These are phyloP conservation scores for Elaphomyces granulatus DNA, from an alignment of 495 filamentous ascomycete genomes.

Conservation along the genomic window DNA sequence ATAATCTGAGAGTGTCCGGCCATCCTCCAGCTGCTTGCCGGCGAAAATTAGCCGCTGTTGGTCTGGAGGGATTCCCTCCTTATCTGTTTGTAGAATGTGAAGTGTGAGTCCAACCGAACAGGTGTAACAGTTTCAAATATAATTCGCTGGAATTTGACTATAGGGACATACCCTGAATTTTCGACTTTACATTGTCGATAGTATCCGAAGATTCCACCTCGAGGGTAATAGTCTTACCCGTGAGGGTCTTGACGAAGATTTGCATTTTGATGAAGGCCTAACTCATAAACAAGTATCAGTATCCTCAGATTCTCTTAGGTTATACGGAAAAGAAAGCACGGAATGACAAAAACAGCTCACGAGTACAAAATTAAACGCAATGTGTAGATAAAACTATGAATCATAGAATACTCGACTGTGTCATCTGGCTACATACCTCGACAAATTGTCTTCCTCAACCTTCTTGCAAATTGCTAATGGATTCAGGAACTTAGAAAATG, in stretches of 20 bases:
- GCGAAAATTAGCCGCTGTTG: conserved; percentile 99
- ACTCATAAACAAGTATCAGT: background rate
- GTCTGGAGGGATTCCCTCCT: conserved; percentile 99
- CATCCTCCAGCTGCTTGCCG: conserved; percentile 99
- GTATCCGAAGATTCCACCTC: conserved; percentile 99
- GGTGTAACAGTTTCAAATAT: too few species aligned
- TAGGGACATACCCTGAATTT: conserved; percentile 49
- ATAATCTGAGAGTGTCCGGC: conserved; percentile 98
- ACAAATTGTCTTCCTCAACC: conserved; percentile 47
- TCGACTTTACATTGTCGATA: conserved; percentile 99
- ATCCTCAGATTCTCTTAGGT: background rate
- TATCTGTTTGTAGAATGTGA: conserved; percentile 43
- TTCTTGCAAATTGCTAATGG: conserved; percentile 24
- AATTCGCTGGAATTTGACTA: background rate
- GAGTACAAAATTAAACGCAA: background rate
- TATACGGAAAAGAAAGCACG: background rate
- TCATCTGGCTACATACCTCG: conserved; percentile 41
- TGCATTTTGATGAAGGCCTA: conserved; percentile 65
- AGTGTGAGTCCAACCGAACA: too few species aligned
- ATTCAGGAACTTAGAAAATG: conserved; percentile 16
- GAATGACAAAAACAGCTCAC: background rate
- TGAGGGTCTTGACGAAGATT: conserved; percentile 99
- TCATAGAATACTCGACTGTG: too few species aligned
- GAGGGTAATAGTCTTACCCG: conserved; percentile 99
- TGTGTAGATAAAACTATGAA: background rate